These are phyloP conservation scores for Nelumbo lutea DNA, from an alignment of 164 flowering plant species.

Conservation along the genomic window DNA sequence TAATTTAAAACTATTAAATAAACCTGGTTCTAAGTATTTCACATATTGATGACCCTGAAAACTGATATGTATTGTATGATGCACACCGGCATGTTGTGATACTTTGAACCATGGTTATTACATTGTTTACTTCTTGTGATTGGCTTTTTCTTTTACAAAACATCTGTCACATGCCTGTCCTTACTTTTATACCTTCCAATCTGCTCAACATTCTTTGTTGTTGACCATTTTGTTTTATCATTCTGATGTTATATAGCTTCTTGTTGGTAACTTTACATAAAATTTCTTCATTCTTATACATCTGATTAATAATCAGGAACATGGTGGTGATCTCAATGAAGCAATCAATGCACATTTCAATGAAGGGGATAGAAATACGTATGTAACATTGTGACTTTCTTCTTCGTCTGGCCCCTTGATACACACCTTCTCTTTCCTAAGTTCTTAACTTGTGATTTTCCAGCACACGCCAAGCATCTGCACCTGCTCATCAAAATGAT, in stretches of 20 bases:
- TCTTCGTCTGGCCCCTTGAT: neutral
- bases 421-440: no score
- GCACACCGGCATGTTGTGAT: no score
- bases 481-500: conserved; percentile 43
- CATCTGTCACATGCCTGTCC: neutral
- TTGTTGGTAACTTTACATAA: neutral
- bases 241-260: neutral
- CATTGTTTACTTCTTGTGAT: neutral
- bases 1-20: no score
- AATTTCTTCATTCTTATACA: neutral
- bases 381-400: conserved; percentile 9
- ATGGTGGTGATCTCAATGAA: conserved; percentile 78
- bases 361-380: conserved; percentile 66
- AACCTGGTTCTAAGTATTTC: no score
- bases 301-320: conserved; percentile 43
- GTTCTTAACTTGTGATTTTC: conserved; percentile 6
- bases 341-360: conserved; percentile 82
- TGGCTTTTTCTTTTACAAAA: neutral
- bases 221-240: neutral
- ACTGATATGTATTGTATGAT: neutral
- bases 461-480: conserved; percentile 38
- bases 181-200: neutral
- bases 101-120: no score
- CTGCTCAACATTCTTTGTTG: neutral
- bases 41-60: neutral